phyloP scores from a whole-genome alignment of 257 asterid species.

The Lycium barbarum region DNA sequence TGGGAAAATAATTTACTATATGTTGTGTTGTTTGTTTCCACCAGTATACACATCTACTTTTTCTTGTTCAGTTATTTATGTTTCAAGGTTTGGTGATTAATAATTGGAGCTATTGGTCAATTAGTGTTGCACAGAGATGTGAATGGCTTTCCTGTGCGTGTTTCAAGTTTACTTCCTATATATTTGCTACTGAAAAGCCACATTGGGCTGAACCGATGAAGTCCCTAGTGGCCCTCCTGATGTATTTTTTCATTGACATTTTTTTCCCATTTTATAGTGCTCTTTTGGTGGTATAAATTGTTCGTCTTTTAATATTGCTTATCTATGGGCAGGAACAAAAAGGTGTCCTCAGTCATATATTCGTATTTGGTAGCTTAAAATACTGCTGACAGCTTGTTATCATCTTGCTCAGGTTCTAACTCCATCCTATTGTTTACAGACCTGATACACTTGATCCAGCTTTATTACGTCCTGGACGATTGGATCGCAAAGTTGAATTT shows the following conservation, averaged over 20 bases:
- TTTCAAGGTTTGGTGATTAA: not conserved
- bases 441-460: slow-evolving; percentile 99
- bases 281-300: not conserved
- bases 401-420: not conserved
- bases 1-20: not conserved
- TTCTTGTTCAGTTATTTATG: not conserved
- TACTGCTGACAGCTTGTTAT: slow-evolving; percentile 2
- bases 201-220: not conserved
- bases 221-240: not conserved
- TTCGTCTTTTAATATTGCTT: not conserved
- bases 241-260: not conserved
- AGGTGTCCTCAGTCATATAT: not conserved
- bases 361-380: not conserved
- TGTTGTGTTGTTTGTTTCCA: not conserved
- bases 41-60: not conserved
- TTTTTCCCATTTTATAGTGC: not conserved
- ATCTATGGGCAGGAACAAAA: not conserved
- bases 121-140: not conserved
- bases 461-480: slow-evolving; percentile 83
- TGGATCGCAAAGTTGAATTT: slow-evolving; percentile 94
- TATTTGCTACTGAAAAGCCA: not conserved
- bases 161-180: slow-evolving; percentile 2
- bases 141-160: slow-evolving; percentile 1
- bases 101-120: not conserved
- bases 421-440: slow-evolving; percentile 43